Evolutionary conservation across 129 eudicot genomes (phyloP).

Genomic region (Escallonia rubra): DNA sequence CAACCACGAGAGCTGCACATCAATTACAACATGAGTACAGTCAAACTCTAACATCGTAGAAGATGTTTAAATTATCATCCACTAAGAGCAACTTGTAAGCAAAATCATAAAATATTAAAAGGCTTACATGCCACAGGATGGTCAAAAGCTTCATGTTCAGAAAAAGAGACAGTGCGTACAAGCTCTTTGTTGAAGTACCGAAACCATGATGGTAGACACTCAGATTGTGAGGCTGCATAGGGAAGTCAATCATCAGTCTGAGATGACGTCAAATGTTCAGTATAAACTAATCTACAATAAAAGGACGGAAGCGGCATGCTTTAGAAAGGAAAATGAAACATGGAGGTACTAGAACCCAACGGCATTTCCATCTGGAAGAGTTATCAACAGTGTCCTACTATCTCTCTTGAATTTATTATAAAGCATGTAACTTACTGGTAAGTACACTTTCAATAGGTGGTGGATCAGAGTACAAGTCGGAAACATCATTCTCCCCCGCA

Average conservation of each 20-base stretch:
- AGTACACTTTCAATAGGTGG: constrained; percentile 44
- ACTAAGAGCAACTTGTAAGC: background rate
- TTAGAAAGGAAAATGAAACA: background rate
- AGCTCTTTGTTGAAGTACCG: constrained; percentile 77
- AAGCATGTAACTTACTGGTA: constrained; percentile 50
- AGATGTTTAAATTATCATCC: background rate
- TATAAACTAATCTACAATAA: background rate
- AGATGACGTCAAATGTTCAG: constrained; percentile 5
- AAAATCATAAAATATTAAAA: background rate
- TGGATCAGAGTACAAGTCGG: constrained; percentile 49
- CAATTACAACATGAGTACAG: constrained; percentile 6
- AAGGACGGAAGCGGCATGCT: background rate
- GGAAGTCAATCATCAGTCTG: constrained; percentile 9
- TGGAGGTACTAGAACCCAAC: too few species aligned
- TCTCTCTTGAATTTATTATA: background rate
- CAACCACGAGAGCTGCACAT: constrained; percentile 85
- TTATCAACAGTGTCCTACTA: background rate
- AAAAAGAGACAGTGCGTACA: constrained; percentile 67
- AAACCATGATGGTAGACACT: constrained; percentile 79
- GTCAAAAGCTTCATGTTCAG: constrained; percentile 97
- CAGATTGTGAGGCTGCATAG: constrained; percentile 61
- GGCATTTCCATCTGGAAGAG: too few species aligned
- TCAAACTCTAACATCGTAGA: background rate
- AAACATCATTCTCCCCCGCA: constrained; percentile 63
- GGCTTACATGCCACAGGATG: constrained; percentile 94